Conservation (phyloP, 768 basidiomycete genomes). For the Sarcodon sp. region DNA sequence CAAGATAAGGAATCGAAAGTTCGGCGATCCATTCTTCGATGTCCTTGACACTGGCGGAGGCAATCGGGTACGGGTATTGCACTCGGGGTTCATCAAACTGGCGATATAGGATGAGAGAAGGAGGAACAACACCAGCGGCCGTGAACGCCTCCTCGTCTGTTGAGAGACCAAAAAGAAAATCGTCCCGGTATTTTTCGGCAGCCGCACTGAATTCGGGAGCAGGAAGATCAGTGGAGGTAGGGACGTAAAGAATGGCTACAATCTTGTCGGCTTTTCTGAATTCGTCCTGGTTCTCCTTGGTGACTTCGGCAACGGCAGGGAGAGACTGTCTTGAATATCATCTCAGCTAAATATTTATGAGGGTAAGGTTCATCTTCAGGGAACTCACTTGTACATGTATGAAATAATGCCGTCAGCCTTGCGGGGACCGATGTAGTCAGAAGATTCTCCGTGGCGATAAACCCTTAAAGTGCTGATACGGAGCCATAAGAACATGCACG, state of each 20-base stretch:
- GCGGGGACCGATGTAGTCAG: slow-evolving; percentile 80
- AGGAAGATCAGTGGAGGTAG: slow-evolving; percentile 58
- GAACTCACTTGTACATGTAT: slow-evolving; percentile 88
- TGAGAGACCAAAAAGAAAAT: slow-evolving; percentile 83
- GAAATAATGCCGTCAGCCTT: slow-evolving; percentile 93
- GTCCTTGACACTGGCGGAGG: slow-evolving; percentile 43
- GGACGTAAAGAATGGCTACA: slow-evolving; percentile 77
- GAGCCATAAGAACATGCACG: neutral
- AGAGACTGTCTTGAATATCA: slow-evolving; percentile 65
- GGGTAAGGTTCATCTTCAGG: neutral
- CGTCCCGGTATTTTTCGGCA: slow-evolving; percentile 84
- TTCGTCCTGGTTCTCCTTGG: slow-evolving; percentile 60
- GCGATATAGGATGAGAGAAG: slow-evolving; percentile 88
- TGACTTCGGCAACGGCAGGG: slow-evolving; percentile 83
- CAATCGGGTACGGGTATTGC: slow-evolving; percentile 49
- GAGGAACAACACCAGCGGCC: slow-evolving; percentile 63
- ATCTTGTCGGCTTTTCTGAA: slow-evolving; percentile 86
- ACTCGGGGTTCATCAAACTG: slow-evolving; percentile 74
- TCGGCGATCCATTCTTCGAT: slow-evolving; percentile 71
- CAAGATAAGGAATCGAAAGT: slow-evolving; percentile 78
- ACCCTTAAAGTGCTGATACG: slow-evolving; percentile 69
- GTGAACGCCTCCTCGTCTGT: slow-evolving; percentile 58
- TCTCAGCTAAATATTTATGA: slow-evolving; percentile 4
- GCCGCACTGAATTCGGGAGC: slow-evolving; percentile 63
- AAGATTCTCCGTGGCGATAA: slow-evolving; percentile 71